phyloP scores from a whole-genome alignment of 2,329 filamentous ascomycete species.

The Xenosphaeropsis pyriputrescens region DNA sequence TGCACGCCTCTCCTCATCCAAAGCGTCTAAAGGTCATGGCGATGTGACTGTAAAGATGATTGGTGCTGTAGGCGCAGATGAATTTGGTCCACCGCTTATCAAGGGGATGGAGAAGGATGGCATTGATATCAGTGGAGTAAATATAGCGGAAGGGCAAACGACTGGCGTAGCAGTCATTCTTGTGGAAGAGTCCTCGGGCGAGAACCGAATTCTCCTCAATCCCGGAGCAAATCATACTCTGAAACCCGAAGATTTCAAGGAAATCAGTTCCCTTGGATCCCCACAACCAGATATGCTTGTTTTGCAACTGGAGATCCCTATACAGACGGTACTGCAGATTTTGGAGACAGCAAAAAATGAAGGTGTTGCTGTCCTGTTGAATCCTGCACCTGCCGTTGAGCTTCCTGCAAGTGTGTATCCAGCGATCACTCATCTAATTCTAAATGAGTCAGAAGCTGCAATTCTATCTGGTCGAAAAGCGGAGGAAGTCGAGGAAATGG shows the following conservation, averaged over 20 bases:
- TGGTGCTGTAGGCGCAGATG: constrained; percentile 57
- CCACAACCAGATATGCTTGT: constrained; percentile 48
- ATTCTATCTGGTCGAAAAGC: constrained; percentile 43
- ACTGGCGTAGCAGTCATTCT: constrained; percentile 65
- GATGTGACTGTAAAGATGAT: constrained; percentile 46
- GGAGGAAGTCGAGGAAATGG: constrained; percentile 26
- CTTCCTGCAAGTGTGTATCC: constrained; percentile 53
- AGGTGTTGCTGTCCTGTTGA: constrained; percentile 56
- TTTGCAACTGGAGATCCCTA: constrained; percentile 66
- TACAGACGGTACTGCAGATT: constrained; percentile 47
- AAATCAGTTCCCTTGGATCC: constrained; percentile 17
- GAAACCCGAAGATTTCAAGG: constrained; percentile 23
- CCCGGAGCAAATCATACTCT: constrained; percentile 53
- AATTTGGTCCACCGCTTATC: constrained; percentile 46
- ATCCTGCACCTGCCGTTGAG: constrained; percentile 64
- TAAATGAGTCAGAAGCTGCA: constrained; percentile 83
- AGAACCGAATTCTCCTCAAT: constrained; percentile 64
- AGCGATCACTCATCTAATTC: constrained; percentile 62
- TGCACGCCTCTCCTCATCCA: constrained; percentile 59
- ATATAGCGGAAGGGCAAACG: constrained; percentile 26
- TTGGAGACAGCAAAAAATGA: constrained; percentile 32
- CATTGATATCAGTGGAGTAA: constrained; percentile 42
- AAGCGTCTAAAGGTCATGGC: constrained; percentile 12
- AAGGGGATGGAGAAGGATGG: constrained; percentile 43
- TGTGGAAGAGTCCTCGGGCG: constrained; percentile 55